Base-by-base conservation (phyloP, 768 basidiomycete genomes). In the Filobasidium floriforme region DNA sequence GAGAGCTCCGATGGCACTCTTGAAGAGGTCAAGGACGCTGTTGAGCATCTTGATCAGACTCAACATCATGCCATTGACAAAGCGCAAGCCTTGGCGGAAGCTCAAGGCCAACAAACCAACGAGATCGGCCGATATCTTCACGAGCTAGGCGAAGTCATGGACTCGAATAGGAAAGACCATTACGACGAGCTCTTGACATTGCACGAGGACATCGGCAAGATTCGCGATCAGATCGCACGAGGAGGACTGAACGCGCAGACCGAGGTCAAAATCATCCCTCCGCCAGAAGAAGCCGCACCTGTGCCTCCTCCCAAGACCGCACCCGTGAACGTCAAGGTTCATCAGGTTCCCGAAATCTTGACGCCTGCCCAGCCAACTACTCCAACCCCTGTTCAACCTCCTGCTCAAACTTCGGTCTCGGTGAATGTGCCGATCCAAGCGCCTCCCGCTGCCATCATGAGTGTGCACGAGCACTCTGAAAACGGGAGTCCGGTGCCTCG, bases 61-160 rank as follows among this genome's bases (percentile, higher is more conserved):
- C 65, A 66, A 12, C 65, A 66, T 24, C 59, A 66, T 10, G 65
- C 66, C 9, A 60, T 44, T 43, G 66, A 57, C 24, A 57, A 29
- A 11, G 60, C 59, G 1, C 67, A 75, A 64, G 67, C 70, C 22
- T 59, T 78, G 9, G 73, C 75, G 22, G 70, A 72, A 46, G 76
- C 76, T 61, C 76, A 76, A 68, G 77, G 76, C 49, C 69, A 74
- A 29, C 77, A 78, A 46, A 71, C 73, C 26, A 78, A 78, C 65
- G 75, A 77, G 60, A 78, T 78, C 66, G 73, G 73, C 22, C 68
- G 77, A 18, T 78, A 76, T 61, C 69, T 78, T 3, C 74, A 77
- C 46, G 71, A 73, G 12, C 70, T 78, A 63, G 70, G 69, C 40
- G 73, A 75, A 46, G 76, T 74, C 40, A 73, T 78, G 61, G 72